Evolutionary conservation across 2,329 filamentous ascomycete species (phyloP).

Genomic region (Trichoderma lentiforme): DNA sequence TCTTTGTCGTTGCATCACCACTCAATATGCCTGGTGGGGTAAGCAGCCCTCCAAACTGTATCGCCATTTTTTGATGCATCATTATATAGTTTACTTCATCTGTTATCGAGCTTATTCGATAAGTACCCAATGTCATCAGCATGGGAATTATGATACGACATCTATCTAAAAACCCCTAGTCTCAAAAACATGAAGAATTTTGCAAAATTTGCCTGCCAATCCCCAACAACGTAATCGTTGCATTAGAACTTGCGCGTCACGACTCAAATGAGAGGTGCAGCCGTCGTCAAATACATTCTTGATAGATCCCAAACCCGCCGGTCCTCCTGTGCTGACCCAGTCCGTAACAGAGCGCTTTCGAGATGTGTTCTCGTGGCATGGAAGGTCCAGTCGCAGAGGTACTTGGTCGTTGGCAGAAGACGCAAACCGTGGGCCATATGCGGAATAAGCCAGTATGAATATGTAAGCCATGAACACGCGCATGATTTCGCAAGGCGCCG

Average conservation of each 20-base stretch:
- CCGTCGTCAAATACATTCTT: background rate
- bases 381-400: background rate
- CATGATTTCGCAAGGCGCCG: background rate
- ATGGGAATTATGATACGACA: background rate
- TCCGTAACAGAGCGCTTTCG: background rate
- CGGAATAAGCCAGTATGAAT: background rate
- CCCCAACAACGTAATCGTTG: background rate
- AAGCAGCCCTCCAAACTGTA: background rate
- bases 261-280: background rate
- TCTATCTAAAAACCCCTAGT: background rate
- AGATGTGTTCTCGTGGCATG: background rate
- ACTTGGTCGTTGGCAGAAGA: background rate
- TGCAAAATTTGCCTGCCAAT: background rate
- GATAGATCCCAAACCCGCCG: background rate
- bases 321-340: background rate
- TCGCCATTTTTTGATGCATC: background rate
- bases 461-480: background rate
- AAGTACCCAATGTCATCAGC: background rate
- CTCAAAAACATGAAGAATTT: background rate
- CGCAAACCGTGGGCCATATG: background rate
- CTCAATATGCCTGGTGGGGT: background rate
- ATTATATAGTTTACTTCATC: background rate
- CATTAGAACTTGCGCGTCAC: background rate
- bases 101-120: background rate
- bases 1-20: background rate